Base-by-base conservation (phyloP, 2,329 filamentous ascomycete genomes). In the Annulohypoxylon truncatum region DNA sequence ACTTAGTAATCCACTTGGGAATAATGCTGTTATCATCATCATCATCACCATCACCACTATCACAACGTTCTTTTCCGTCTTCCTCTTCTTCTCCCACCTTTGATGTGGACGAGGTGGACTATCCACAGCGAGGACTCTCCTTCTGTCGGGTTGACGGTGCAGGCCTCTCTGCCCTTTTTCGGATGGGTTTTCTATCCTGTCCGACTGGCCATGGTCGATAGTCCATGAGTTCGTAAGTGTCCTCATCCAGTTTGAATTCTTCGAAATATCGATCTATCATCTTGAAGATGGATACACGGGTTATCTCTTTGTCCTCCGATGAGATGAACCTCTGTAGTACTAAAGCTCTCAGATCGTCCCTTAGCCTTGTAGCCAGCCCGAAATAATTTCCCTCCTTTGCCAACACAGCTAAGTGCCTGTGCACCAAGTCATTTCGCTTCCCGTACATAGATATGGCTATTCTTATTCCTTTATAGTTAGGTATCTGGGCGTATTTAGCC, bases 371-470 rank as follows among this genome's bases (percentile, higher is more conserved):
- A 51, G 28, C 47, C 18, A 35, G 29, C n/a, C 1, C 28, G 29
- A 5, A 35, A 24, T 20, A 51, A 18, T 35, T 33, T 10, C 47
- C 47, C 15, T 3, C 47, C 18, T 35, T 51, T 6, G 47, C 47
- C 9, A 51, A 35, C 47, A 35, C 47, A 3, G n/a, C 29, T 15
- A 51, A 20, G 20, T 20, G 47, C 20, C 29, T 4, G 29, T 51
- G 47, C n/a, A 35, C 47, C n/a, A 51, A 9, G 29, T 51, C 47
- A 24, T 51, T 20, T 26, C 29, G 33, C n/a, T 35, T 2, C 6
- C 28, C 47, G 47, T 35, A 51, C 15, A 51, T 33, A 10, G n/a
- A 35, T 33, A 51, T 51, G 47, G 47, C 29, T 20, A 35, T 51
- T 26, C 51, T 26, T n/a, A 54, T 42, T 10, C 51, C 51, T 42